Base-by-base conservation (phyloP, 192 early-diverging fungal genomes). In the Coemansia sp. region DNA sequence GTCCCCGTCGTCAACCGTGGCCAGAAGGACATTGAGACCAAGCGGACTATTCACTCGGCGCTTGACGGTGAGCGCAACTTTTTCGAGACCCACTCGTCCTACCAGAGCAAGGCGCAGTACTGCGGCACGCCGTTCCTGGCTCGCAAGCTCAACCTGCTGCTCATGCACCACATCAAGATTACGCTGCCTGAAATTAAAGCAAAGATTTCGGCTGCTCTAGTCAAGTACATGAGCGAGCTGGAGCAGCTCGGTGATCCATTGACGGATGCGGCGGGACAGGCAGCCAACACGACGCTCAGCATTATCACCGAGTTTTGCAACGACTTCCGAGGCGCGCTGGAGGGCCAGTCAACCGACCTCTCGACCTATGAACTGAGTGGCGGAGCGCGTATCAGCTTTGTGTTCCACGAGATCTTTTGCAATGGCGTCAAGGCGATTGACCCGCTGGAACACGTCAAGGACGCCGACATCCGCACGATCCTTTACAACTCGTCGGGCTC, bases 1-100 rank as follows among this genome's bases (percentile, higher is more conserved):
- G 97, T 99, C 10, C 95, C 97, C 9, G 97, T 99, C 21, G 93
- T 99, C 27, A 99, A 99, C 80, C 88, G 97, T 55, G 95, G 95
- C 27, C 97, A 99, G 58, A 83, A 90, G 56, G 95, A 98, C 78
- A 99, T 99, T 63, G 91, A 97, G 47, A 83, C 63, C 57, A 94
- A 90, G 68, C 96, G 96, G 70, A 70, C 89, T 18, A 99, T 99
- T 51, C 57, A 77, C 11, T 75, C 78, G 14, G 95, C 94, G 4
- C 82, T 99, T 61, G 95, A 98, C 14, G 78, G 77, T 47, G 97
- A 99, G 65, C 81, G 85, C 49, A 68, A 68, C 41, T 99, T 92
- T 78, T 99, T 99, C 60, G 94, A 97, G 70, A 91, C 89, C 65
- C 97, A 99, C 71, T 26, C 84, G 11, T 84, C 97, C 11, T 99